Conservation (phyloP, 2,329 filamentous ascomycete species). For the Plenodomus tracheiphilus region DNA sequence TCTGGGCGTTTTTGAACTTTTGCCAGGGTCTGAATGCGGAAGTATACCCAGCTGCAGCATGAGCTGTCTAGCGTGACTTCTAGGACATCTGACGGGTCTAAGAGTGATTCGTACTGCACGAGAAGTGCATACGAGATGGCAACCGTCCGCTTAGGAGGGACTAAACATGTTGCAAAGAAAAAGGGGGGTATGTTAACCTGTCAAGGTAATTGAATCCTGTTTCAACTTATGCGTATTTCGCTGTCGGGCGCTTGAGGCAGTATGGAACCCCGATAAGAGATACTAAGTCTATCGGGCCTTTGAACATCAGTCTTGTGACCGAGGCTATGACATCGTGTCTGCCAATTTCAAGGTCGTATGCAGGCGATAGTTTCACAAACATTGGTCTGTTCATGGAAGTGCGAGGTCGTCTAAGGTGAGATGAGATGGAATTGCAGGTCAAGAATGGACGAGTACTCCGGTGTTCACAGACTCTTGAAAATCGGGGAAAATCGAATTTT, state of each 20-base stretch:
- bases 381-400: no score
- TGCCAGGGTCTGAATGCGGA: neutral
- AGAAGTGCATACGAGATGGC: constrained; percentile 18
- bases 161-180: constrained; percentile 18
- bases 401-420: no score
- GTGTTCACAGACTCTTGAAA: neutral
- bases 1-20: neutral
- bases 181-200: constrained; percentile 18
- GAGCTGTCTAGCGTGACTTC: constrained; percentile 38
- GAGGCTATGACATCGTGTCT: neutral
- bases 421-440: no score
- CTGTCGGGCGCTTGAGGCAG: neutral
- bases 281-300: neutral
- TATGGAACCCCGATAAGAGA: neutral
- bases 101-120: constrained; percentile 16
- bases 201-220: constrained; percentile 25
- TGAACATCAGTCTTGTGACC: neutral
- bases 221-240: neutral
- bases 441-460: no score
- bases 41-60: constrained; percentile 11
- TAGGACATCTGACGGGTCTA: constrained; percentile 23
- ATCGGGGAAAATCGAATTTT: no score
- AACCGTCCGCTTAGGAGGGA: constrained; percentile 34
- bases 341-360: neutral
- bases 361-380: neutral